Evolutionary conservation across 1,284 basidiomycete genomes (phyloP).

Genomic region (Leccinum griseonigrum): DNA sequence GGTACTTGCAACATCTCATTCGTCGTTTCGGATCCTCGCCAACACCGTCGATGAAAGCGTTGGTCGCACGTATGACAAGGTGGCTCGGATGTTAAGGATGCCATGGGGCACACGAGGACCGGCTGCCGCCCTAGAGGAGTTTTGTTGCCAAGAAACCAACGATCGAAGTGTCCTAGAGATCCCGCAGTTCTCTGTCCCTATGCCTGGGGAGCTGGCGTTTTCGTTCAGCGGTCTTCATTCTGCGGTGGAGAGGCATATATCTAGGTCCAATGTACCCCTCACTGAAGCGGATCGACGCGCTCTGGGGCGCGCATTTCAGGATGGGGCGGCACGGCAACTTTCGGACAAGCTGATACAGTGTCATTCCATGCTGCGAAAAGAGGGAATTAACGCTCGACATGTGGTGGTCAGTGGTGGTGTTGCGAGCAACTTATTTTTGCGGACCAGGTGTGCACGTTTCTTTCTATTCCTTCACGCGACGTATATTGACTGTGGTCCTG

Average conservation of each 20-base stretch:
- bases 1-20: conserved; percentile 63
- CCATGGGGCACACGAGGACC: conserved; percentile 60
- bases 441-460: conserved; percentile 50
- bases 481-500: background rate
- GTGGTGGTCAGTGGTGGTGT: conserved; percentile 90
- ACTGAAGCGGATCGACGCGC: conserved; percentile 39
- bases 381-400: conserved; percentile 44
- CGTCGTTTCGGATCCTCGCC: conserved; percentile 69
- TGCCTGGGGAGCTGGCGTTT: conserved; percentile 60
- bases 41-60: conserved; percentile 77
- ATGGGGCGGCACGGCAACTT: conserved; percentile 68
- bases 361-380: conserved; percentile 45
- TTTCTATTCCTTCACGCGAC: background rate
- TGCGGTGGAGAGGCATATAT: conserved; percentile 54
- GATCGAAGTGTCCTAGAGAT: conserved; percentile 33
- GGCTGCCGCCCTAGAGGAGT: conserved; percentile 77
- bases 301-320: conserved; percentile 73
- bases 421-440: conserved; percentile 76
- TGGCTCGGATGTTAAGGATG: conserved; percentile 65
- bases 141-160: conserved; percentile 41
- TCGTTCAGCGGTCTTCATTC: conserved; percentile 78
- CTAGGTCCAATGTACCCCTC: conserved; percentile 17
- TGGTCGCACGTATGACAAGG: conserved; percentile 80
- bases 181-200: conserved; percentile 49
- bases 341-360: conserved; percentile 70